phyloP scores from a whole-genome alignment of 2,329 filamentous ascomycete species.

The Pseudogymnoascus sp. region DNA sequence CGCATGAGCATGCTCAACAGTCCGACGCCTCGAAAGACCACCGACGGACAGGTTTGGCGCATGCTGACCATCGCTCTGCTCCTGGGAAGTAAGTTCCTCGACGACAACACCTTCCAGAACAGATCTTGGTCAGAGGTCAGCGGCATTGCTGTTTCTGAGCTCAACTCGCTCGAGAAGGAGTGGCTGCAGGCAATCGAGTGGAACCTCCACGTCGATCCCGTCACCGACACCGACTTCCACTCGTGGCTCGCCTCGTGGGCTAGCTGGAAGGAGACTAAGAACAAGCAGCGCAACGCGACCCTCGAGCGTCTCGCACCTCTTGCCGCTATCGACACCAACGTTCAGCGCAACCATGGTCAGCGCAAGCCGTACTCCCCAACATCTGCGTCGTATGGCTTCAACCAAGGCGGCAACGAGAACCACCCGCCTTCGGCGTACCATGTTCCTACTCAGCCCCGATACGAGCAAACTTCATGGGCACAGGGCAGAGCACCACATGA shows the following conservation, averaged over 20 bases:
- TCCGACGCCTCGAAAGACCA: constrained; percentile 34
- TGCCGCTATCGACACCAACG: constrained; percentile 53
- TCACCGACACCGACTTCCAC: constrained; percentile 55
- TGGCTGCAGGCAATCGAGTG: constrained; percentile 64
- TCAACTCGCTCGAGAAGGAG: constrained; percentile 62
- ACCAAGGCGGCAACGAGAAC: constrained; percentile 37
- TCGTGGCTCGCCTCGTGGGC: constrained; percentile 63
- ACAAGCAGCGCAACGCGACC: constrained; percentile 32
- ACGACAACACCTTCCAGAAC: constrained; percentile 76
- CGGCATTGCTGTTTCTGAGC: constrained; percentile 60
- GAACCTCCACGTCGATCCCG: constrained; percentile 62
- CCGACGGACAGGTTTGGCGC: constrained; percentile 57
- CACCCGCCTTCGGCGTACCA: constrained; percentile 27
- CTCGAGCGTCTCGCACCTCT: constrained; percentile 38
- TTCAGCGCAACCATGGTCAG: constrained; percentile 46
- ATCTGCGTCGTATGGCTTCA: constrained; percentile 43
- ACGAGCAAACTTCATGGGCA: constrained; percentile 29
- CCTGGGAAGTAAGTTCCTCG: constrained; percentile 69
- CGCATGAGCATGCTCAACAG: constrained; percentile 54
- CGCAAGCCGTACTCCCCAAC: constrained; percentile 42
- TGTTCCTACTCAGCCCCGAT: constrained; percentile 21
- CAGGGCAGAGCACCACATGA: constrained; percentile 32
- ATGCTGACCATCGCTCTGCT: constrained; percentile 64
- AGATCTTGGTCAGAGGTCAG: constrained; percentile 72
- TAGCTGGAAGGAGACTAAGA: constrained; percentile 46